Evolutionary conservation across 2,329 filamentous ascomycete species (phyloP), one percentile per base, ranked within the genome.

Genomic region (Calonectria pseudoturangicola): DNA sequence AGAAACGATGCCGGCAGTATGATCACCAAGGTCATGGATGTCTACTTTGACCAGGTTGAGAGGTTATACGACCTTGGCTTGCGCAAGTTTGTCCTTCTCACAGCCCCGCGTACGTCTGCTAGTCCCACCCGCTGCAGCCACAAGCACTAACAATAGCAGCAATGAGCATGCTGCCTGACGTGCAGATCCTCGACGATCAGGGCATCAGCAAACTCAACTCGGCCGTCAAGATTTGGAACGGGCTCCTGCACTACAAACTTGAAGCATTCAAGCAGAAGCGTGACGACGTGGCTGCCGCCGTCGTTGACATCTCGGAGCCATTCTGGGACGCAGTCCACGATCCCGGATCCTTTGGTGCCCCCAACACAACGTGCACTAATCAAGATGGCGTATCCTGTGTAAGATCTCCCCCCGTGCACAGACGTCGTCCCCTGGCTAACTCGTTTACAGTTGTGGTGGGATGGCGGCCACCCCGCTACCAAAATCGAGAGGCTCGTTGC

Each of bases 401-500:
- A 62, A 50, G 68, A 7, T 41, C 10, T n/a, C 4, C 3, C 58
- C 36, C 6, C 5, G 16, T 18, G 7, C 4, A 5, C 12, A 8
- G 3, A 21, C 8, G n/a, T 21, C 18, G 25, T 21, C 6, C 15
- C 25, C 13, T 25, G 9, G n/a, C 68, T 71, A 33, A 70, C 25
- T 12, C 21, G 18, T 25, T 16, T 12, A 12, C 13, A 71, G 68
- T 21, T 71, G 21, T 71, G 68, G 68, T 71, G 68, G 68, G 62
- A 71, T 36, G 62, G 51, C 3, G 25, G 25, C 10, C 63, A 71
- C 47, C 68, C 68, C 7, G 68, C 62, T 1, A 71, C 51, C 3
- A 66, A 66, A 41, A 71, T 71, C 13, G 68, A 71, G 45, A 50
- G 68, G 27, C 68, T 71, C 4, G 43, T 71, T 9, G 68, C 68